phyloP scores from a whole-genome alignment of 2,329 filamentous ascomycete genomes.

The Penicillium sp. region DNA sequence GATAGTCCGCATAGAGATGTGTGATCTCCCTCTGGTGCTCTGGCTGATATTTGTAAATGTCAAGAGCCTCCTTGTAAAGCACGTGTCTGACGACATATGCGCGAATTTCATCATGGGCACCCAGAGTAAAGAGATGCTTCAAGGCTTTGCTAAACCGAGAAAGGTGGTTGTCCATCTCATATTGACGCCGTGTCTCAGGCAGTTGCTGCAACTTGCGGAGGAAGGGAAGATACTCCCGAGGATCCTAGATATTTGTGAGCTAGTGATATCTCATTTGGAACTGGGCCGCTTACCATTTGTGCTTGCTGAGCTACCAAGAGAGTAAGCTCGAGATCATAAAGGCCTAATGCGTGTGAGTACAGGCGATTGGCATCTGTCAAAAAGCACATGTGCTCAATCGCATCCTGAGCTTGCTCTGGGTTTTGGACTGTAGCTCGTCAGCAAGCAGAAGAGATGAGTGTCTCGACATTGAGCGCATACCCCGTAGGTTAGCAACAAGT shows the following conservation, averaged over 20 bases:
- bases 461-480: constrained; percentile 27
- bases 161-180: constrained; percentile 86
- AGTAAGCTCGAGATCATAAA: constrained; percentile 88
- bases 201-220: constrained; percentile 81
- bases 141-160: constrained; percentile 74
- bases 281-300: constrained; percentile 59
- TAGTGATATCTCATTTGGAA: background rate
- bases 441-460: constrained; percentile 2
- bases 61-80: constrained; percentile 74
- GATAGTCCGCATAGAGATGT: constrained; percentile 71
- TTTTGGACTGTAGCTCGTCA: constrained; percentile 52
- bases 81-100: constrained; percentile 74
- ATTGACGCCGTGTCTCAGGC: constrained; percentile 66
- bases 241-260: constrained; percentile 57
- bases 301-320: constrained; percentile 92
- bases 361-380: constrained; percentile 88
- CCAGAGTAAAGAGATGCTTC: constrained; percentile 67
- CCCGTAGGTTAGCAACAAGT: constrained; percentile 70
- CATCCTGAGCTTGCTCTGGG: constrained; percentile 73
- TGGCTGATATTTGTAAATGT: constrained; percentile 78
- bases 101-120: constrained; percentile 73
- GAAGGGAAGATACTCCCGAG: constrained; percentile 91
- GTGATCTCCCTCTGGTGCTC: constrained; percentile 66
- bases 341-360: constrained; percentile 82
- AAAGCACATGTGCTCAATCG: constrained; percentile 96